phyloP scores from a whole-genome alignment of 139 green algal species.

The Gonium pectorale region DNA sequence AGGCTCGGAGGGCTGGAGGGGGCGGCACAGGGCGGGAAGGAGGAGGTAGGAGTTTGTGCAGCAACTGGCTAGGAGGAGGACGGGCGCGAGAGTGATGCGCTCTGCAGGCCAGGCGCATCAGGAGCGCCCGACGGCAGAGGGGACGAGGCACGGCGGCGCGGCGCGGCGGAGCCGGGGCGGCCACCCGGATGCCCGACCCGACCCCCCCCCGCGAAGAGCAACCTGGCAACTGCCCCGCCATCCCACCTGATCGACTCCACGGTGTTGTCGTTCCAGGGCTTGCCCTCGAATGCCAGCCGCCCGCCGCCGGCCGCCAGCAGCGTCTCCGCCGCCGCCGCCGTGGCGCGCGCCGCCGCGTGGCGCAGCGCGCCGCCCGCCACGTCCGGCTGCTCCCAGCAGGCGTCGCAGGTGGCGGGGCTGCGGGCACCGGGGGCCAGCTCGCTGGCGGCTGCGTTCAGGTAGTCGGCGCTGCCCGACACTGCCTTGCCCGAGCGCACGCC shows the following conservation, averaged over 20 bases:
- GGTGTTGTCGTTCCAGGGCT: constrained; percentile 81
- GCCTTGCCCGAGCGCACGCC: constrained; percentile 50
- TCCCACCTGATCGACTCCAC: constrained; percentile 77
- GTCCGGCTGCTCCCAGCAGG: constrained; percentile 23
- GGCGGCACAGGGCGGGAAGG: too few species aligned
- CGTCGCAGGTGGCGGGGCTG: constrained; percentile 47
- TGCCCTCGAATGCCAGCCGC: constrained; percentile 78
- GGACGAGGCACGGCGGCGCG: too few species aligned
- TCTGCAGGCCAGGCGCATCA: too few species aligned
- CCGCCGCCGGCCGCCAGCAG: constrained; percentile 56
- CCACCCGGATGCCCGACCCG: too few species aligned
- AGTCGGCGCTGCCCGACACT: constrained; percentile 62
- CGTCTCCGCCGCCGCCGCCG: neutral
- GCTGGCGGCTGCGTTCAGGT: constrained; percentile 57
- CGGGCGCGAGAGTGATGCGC: too few species aligned
- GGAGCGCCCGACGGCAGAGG: too few species aligned
- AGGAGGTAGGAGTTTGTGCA: too few species aligned
- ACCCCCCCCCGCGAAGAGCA: too few species aligned
- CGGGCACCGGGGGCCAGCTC: constrained; percentile 41
- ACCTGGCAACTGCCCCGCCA: too few species aligned
- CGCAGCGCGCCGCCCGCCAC: constrained; percentile 58
- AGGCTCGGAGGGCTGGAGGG: too few species aligned
- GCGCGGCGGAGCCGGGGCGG: too few species aligned
- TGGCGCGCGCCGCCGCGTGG: constrained; percentile 59
- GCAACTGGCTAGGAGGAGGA: too few species aligned